These are phyloP conservation scores for Aspergillus luchuensis DNA, from an alignment of 2,329 filamentous ascomycete genomes.

Conservation along the genomic window DNA sequence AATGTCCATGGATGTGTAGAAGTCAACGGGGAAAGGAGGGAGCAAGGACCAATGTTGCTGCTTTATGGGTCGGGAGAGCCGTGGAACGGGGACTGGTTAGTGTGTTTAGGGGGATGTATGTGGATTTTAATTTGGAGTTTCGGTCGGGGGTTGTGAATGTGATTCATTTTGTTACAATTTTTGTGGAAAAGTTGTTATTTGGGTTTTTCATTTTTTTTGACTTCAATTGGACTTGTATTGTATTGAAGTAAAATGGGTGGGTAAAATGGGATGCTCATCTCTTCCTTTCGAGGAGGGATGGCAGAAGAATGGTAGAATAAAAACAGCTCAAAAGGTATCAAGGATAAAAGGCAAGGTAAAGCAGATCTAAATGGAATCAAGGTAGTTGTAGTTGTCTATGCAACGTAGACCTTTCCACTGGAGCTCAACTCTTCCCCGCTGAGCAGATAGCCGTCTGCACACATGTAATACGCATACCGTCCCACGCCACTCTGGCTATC, in stretches of 20 bases:
- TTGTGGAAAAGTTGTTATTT: background rate
- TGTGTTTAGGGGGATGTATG: background rate
- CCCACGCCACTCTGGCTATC: constrained; percentile 41
- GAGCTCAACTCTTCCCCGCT: constrained; percentile 28
- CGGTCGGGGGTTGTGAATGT: background rate
- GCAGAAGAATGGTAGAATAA: background rate
- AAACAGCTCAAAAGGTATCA: background rate
- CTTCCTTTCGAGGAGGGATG: too few species aligned
- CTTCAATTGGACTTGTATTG: background rate
- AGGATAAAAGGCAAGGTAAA: background rate
- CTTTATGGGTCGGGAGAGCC: background rate
- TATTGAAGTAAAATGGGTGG: too few species aligned
- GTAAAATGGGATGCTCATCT: too few species aligned
- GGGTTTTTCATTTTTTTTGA: background rate
- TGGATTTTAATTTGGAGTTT: background rate
- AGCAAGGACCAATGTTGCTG: background rate
- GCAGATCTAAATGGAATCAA: background rate
- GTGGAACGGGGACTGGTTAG: background rate
- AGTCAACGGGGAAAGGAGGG: background rate
- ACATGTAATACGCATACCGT: constrained; percentile 48
- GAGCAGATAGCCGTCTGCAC: constrained; percentile 37
- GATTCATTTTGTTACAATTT: background rate
- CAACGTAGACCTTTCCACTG: constrained; percentile 35
- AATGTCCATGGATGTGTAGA: too few species aligned
- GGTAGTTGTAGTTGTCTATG: background rate